phyloP scores from a whole-genome alignment of 75 land plant genomes.

The Larix kaempferi region DNA sequence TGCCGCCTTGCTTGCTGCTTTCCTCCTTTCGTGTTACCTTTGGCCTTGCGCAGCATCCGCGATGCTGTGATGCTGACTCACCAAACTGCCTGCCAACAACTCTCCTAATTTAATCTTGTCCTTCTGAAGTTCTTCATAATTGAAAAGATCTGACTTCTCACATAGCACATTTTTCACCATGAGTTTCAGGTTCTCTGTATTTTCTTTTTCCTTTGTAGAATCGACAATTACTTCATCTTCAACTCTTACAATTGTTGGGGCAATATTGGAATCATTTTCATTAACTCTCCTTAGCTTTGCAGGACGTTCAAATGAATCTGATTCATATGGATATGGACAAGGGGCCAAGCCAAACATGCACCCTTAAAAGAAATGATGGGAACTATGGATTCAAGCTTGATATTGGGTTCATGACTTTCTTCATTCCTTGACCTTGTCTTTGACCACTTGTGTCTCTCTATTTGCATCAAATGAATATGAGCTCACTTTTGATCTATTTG shows the following conservation, averaged over 20 bases:
- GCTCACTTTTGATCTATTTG: no score
- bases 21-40: no score
- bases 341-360: slow-evolving; percentile 28
- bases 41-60: no score
- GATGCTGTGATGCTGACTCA: no score
- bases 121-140: slow-evolving; percentile 8
- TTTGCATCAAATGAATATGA: no score
- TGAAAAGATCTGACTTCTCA: slow-evolving; percentile 33
- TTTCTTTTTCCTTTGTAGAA: background rate
- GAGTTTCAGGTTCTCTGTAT: slow-evolving; percentile 24
- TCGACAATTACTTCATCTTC: background rate
- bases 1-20: no score
- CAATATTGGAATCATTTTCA: slow-evolving; percentile 2
- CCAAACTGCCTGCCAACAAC: no score
- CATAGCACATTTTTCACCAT: slow-evolving; percentile 30
- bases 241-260: background rate
- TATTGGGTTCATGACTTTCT: slow-evolving; percentile 28
- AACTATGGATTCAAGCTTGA: slow-evolving; percentile 26
- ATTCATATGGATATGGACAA: slow-evolving; percentile 23
- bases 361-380: slow-evolving; percentile 15
- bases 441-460: slow-evolving; percentile 24
- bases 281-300: background rate
- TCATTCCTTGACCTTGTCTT: slow-evolving; percentile 15
- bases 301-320: background rate
- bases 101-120: no score